A percentile compares a stretch with the other conserved stretches of the same genome.
These are phyloP conservation scores for Sclerotiophoma versabilis DNA, from an alignment of 2,329 filamentous ascomycete species.

Conservation along the genomic window DNA sequence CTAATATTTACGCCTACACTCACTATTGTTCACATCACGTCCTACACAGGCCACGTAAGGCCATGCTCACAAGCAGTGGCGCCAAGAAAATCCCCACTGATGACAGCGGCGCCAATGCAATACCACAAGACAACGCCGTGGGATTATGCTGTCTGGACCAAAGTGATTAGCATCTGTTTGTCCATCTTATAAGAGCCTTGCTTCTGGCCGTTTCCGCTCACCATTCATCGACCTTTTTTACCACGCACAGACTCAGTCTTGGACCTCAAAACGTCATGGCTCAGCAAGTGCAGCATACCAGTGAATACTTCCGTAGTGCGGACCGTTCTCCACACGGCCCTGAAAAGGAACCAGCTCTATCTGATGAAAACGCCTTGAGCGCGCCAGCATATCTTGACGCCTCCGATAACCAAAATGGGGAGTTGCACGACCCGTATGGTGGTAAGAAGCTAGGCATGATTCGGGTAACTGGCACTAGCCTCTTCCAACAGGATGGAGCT, in stretches of 20 bases:
- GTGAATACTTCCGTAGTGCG: neutral
- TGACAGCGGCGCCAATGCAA: neutral
- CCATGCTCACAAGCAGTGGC: slow-evolving; percentile 7
- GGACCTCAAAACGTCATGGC: neutral
- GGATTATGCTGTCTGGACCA: neutral
- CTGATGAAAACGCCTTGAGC: neutral
- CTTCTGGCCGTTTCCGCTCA: neutral
- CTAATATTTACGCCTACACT: no score
- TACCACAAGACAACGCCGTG: neutral
- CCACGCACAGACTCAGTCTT: neutral
- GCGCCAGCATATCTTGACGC: neutral
- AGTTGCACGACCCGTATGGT: slow-evolving; percentile 11
- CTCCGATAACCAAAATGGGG: slow-evolving; percentile 5
- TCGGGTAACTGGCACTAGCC: neutral
- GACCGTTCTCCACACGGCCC: neutral
- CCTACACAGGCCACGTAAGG: neutral
- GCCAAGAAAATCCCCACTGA: slow-evolving; percentile 1
- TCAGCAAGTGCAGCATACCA: neutral
- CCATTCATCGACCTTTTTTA: neutral
- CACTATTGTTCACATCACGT: no score
- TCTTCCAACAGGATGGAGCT: neutral
- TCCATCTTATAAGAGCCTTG: neutral
- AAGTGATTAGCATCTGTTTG: neutral
- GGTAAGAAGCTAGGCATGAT: slow-evolving; percentile 18
- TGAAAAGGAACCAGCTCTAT: neutral